Evolutionary conservation across 495 filamentous ascomycete genomes (phyloP), one percentile per base, ranked within the genome.

Genomic region (Penicillium coprophilum): DNA sequence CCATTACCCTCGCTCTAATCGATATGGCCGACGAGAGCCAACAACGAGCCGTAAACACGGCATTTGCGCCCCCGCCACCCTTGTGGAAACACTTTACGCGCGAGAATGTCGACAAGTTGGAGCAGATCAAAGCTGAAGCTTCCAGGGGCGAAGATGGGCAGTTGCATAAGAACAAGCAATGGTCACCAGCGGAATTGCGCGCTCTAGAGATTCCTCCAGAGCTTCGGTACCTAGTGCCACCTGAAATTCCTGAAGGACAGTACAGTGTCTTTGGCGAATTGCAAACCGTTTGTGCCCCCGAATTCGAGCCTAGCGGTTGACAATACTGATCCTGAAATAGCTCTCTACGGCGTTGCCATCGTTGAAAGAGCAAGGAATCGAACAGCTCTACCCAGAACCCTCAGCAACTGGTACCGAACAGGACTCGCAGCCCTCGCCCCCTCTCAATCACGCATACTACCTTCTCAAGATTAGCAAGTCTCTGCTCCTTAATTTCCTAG

Each of bases 51-150:
- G 72, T 80, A n/a, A 72, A 76, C n/a, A 76, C 81, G 12, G 77
- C 83, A 24, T 91, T 91, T 72, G 93, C 94, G 17, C 80, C 88
- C 15, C 94, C 94, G 4, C 94, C 94, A 20, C 86, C 88, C 4
- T 92, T 96, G 77, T 97, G 90, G 83, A 87, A 89, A 59, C 79
- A 86, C 68, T 97, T 97, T 74, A 96, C 90, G 0, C 64, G 82
- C 4, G 83, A 87, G 0, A 96, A 96, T 70, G 64, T 94, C 56
- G 71, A 82, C 23, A 85, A 80, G 32, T 81, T 95, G 46, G 77
- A 87, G 34, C 62, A 78, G 51, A 65, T 81, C 57, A 79, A 78
- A 61, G 71, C 75, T 27, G 71, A 78, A 31, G 68, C 72, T 1
- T 61, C 77, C 64, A 64, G 77, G 63, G 62, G 68, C 62, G 53